phyloP scores from a whole-genome alignment of 495 filamentous ascomycete genomes.

The Arthonia radiata region DNA sequence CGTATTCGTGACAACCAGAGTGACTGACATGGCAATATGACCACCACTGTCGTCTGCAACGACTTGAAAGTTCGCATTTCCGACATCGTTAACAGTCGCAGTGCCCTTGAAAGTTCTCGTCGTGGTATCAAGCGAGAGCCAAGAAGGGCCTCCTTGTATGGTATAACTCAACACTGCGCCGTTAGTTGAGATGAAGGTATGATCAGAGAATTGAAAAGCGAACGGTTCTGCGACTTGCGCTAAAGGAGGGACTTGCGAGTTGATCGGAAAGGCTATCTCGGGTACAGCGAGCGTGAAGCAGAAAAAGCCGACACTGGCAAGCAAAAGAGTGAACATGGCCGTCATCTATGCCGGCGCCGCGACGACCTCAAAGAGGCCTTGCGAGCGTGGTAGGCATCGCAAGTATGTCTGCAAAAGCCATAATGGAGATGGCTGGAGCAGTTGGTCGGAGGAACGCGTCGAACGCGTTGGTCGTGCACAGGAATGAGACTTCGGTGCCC shows the following conservation, averaged over 20 bases:
- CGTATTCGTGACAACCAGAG: neutral
- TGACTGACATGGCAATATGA: slow-evolving; percentile 1
- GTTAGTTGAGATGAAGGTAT: slow-evolving; percentile 34
- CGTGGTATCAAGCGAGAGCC: slow-evolving; percentile 40
- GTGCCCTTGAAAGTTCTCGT: slow-evolving; percentile 39
- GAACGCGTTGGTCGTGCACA: too few relatives aligned
- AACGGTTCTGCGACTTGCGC: slow-evolving; percentile 39
- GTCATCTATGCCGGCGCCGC: too few relatives aligned
- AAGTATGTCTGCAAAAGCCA: too few relatives aligned
- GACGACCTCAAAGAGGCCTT: too few relatives aligned
- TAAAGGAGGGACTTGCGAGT: slow-evolving; percentile 53
- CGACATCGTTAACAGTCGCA: slow-evolving; percentile 29
- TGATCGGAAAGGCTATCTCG: slow-evolving; percentile 39
- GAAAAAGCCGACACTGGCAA: too few relatives aligned
- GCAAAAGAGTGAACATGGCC: too few relatives aligned
- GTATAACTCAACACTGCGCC: too few relatives aligned
- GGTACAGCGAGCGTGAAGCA: too few relatives aligned
- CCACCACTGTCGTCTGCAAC: slow-evolving; percentile 11
- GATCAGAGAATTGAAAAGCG: slow-evolving; percentile 38
- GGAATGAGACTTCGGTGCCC: too few relatives aligned
- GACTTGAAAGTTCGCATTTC: slow-evolving; percentile 23
- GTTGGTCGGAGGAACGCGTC: too few relatives aligned
- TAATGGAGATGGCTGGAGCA: too few relatives aligned
- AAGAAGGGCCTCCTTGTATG: slow-evolving; percentile 36
- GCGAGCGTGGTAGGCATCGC: too few relatives aligned